Percentiles rank a stretch among this genome's conserved stretches.
Conservation (phyloP, 805 yeast species). For the Wickerhamiella domercqiae region DNA sequence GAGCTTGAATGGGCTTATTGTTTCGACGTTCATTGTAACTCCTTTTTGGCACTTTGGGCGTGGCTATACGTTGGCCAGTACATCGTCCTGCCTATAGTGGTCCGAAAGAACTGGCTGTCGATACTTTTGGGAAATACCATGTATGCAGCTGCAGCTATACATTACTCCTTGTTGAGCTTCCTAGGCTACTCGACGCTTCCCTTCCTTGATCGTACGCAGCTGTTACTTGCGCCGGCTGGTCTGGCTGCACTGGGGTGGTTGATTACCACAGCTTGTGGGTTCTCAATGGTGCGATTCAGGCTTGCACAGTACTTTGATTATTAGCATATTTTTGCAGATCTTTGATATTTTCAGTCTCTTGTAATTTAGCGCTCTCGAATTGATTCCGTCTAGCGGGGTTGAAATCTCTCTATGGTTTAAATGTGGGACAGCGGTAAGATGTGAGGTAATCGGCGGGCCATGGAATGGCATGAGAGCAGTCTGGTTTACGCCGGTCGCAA, state of each 20-base stretch:
- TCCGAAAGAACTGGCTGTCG: constrained; percentile 49
- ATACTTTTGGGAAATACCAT: constrained; percentile 62
- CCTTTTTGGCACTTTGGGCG: constrained; percentile 72
- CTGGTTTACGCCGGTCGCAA: constrained; percentile 16
- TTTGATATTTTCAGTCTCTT: background rate
- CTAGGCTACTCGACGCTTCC: constrained; percentile 76
- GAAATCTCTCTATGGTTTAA: too few species aligned
- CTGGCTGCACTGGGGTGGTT: constrained; percentile 39
- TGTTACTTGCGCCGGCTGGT: constrained; percentile 49
- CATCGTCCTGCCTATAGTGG: constrained; percentile 48
- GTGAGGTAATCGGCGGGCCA: too few species aligned
- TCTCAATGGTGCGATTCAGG: constrained; percentile 61
- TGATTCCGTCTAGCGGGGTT: too few species aligned
- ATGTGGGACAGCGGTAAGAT: too few species aligned
- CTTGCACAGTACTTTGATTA: constrained; percentile 29
- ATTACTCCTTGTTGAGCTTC: constrained; percentile 67
- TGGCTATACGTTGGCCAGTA: constrained; percentile 60
- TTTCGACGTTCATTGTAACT: constrained; percentile 85
- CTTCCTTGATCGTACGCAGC: constrained; percentile 47
- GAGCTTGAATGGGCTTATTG: constrained; percentile 82
- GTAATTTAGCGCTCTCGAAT: too few species aligned
- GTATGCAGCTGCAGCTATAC: constrained; percentile 57
- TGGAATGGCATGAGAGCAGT: constrained; percentile 20
- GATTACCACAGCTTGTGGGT: constrained; percentile 44
- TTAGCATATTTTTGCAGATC: background rate